Evolutionary conservation across 169 alveolate species (phyloP).

Genomic region (Plasmodium malariae): DNA sequence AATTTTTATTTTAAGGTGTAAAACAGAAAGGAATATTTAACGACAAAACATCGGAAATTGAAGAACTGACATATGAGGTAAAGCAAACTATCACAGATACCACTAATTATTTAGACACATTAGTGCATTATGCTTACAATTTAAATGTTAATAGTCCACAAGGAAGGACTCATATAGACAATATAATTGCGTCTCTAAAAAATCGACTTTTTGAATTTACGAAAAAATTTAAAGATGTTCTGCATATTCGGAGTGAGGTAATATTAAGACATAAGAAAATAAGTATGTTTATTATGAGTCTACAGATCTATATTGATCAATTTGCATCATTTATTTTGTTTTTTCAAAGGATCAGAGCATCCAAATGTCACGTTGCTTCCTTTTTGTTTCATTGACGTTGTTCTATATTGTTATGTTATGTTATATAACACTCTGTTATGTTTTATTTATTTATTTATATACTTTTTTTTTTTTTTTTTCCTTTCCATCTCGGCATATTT

Average conservation of each 20-base stretch:
- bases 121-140: slow-evolving; percentile 16
- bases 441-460: neutral
- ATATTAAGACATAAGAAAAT: neutral
- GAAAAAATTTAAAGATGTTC: slow-evolving; percentile 82
- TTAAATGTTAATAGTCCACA: slow-evolving; percentile 48
- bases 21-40: slow-evolving; percentile 81
- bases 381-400: too few relatives aligned
- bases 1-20: slow-evolving; percentile 41
- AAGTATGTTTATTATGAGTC: too few relatives aligned
- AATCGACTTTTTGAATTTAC: slow-evolving; percentile 75
- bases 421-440: neutral
- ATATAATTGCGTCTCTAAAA: slow-evolving; percentile 38
- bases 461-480: neutral
- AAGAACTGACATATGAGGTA: slow-evolving; percentile 81
- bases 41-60: slow-evolving; percentile 79
- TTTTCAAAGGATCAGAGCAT: too few relatives aligned
- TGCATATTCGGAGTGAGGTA: slow-evolving; percentile 83
- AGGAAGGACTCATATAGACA: slow-evolving; percentile 47
- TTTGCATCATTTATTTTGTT: neutral
- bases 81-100: slow-evolving; percentile 78
- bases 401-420: too few relatives aligned
- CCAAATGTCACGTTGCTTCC: neutral
- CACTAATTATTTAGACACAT: slow-evolving; percentile 30
- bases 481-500: neutral
- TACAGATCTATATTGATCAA: neutral